Percentiles rank a stretch among this genome's conserved stretches.
Evolutionary conservation across 2,329 filamentous ascomycete species (phyloP).

Genomic region (Aspergillus tamarii): DNA sequence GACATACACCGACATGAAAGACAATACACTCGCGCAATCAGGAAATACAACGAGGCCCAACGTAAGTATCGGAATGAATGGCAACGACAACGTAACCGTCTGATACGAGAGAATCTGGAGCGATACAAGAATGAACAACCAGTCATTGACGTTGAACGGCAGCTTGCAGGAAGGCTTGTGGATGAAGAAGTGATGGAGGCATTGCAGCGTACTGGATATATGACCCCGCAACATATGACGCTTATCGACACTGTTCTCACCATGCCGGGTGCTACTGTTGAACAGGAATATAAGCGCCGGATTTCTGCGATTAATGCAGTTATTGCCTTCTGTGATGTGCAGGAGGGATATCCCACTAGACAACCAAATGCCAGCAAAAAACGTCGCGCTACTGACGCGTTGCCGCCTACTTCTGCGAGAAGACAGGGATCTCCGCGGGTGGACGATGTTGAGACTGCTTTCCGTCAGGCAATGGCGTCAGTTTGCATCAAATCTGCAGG

Average conservation of each 20-base stretch:
- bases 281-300: constrained; percentile 28
- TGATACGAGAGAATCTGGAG: constrained; percentile 29
- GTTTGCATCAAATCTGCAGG: constrained; percentile 21
- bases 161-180: constrained; percentile 30
- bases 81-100: constrained; percentile 21
- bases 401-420: constrained; percentile 17
- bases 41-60: constrained; percentile 17
- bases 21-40: constrained; percentile 19
- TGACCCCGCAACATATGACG: constrained; percentile 28
- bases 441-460: constrained; percentile 12
- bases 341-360: constrained; percentile 29
- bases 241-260: constrained; percentile 30
- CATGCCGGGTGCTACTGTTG: constrained; percentile 25
- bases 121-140: constrained; percentile 32
- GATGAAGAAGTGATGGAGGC: constrained; percentile 27
- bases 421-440: constrained; percentile 13
- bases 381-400: constrained; percentile 14
- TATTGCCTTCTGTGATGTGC: constrained; percentile 29
- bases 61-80: constrained; percentile 26
- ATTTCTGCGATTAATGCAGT: constrained; percentile 31
- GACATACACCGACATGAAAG: constrained; percentile 13
- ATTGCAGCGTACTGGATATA: constrained; percentile 26
- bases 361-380: constrained; percentile 16
- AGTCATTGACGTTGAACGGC: constrained; percentile 29
- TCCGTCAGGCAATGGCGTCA: constrained; percentile 20